A percentile compares a stretch with the other conserved stretches of the same genome.
phyloP scores from a whole-genome alignment of 2,329 filamentous ascomycete species.

The Paecilomyces sp. region DNA sequence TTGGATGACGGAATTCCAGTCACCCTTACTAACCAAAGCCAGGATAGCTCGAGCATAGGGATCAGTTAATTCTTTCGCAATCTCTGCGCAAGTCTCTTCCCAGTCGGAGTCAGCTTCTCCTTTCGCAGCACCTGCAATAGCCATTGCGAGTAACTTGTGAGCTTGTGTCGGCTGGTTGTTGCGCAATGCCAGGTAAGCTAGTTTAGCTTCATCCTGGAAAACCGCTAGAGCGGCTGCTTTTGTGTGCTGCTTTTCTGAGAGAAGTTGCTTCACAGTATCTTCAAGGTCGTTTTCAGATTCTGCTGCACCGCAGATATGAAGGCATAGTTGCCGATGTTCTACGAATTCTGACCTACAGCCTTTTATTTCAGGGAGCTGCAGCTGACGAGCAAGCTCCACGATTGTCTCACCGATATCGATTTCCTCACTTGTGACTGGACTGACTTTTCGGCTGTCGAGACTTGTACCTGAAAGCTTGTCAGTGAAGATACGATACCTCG shows the following conservation, averaged over 20 bases:
- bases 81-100: constrained; percentile 54
- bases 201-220: constrained; percentile 52
- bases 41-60: constrained; percentile 57
- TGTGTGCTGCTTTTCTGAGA: constrained; percentile 49
- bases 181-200: constrained; percentile 51
- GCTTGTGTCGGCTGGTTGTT: constrained; percentile 48
- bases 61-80: constrained; percentile 55
- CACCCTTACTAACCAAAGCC: constrained; percentile 51
- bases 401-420: constrained; percentile 35
- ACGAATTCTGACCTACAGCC: constrained; percentile 45
- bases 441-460: constrained; percentile 22
- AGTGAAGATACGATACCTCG: constrained; percentile 7
- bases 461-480: constrained; percentile 21
- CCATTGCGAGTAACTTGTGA: constrained; percentile 50
- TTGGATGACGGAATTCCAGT: constrained; percentile 53
- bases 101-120: constrained; percentile 49
- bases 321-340: constrained; percentile 53
- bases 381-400: constrained; percentile 42
- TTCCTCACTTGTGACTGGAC: constrained; percentile 14
- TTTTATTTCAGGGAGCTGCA: constrained; percentile 46
- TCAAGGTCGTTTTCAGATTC: constrained; percentile 46
- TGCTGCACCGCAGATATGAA: constrained; percentile 53
- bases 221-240: constrained; percentile 58
- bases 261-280: constrained; percentile 43
- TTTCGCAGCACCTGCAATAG: constrained; percentile 39